Conservation (phyloP, 495 filamentous ascomycete species). For the Collariella sp. region DNA sequence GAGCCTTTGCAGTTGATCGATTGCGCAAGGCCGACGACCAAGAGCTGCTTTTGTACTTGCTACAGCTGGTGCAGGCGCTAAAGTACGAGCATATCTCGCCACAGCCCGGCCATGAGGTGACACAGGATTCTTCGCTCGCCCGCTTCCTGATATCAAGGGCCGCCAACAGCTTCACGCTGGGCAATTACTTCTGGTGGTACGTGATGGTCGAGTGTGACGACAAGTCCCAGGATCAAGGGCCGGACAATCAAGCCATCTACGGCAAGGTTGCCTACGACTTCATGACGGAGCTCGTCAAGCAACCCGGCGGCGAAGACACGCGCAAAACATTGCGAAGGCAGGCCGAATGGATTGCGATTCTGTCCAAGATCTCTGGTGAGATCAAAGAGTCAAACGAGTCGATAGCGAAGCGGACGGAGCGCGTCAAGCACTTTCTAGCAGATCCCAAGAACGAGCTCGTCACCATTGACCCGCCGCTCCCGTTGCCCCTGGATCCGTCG, state of each 20-base stretch:
- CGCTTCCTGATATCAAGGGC: constrained; percentile 83
- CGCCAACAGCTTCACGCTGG: constrained; percentile 74
- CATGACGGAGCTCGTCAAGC: constrained; percentile 68
- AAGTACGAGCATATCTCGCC: constrained; percentile 78
- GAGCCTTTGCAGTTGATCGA: constrained; percentile 88
- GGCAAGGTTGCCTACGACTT: constrained; percentile 90
- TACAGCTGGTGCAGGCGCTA: constrained; percentile 92
- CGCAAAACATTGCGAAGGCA: constrained; percentile 73
- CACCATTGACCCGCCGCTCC: constrained; percentile 74
- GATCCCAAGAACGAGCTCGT: constrained; percentile 85
- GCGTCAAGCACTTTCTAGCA: constrained; percentile 68
- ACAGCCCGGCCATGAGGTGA: constrained; percentile 50
- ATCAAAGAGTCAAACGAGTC: constrained; percentile 74
- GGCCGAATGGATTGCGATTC: constrained; percentile 77
- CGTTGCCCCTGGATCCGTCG: constrained; percentile 81
- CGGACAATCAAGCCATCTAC: constrained; percentile 73
- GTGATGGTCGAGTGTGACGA: constrained; percentile 93
- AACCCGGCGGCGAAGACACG: constrained; percentile 54
- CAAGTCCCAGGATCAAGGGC: constrained; percentile 57
- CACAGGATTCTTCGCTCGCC: constrained; percentile 79
- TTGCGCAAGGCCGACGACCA: constrained; percentile 88
- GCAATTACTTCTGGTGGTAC: constrained; percentile 97
- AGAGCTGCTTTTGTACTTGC: constrained; percentile 82
- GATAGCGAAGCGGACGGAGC: constrained; percentile 68
- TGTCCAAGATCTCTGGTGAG: constrained; percentile 85